These are phyloP conservation scores for Boechera stricta DNA, from an alignment of 345 rosid genomes.

Conservation along the genomic window DNA sequence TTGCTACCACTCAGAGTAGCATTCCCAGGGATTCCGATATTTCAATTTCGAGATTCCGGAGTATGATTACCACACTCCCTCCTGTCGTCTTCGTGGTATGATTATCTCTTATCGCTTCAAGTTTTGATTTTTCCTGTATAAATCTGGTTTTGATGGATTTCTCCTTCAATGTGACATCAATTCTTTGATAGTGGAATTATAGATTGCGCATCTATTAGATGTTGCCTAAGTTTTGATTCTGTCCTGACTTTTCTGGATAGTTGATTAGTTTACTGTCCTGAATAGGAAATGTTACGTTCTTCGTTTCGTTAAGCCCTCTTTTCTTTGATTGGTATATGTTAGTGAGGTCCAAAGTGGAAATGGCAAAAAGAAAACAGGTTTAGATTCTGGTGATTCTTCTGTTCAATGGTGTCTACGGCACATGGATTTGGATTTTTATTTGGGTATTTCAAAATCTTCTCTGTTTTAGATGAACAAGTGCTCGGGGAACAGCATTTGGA, in stretches of 20 bases:
- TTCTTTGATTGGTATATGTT: not conserved
- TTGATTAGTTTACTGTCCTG: not conserved
- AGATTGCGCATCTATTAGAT: not conserved
- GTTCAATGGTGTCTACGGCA: not conserved
- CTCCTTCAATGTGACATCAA: not conserved
- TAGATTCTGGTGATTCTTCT: conserved; percentile 9
- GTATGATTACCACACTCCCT: conserved; percentile 54
- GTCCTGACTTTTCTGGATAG: conserved; percentile 4
- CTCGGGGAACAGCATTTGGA: conserved; percentile 47
- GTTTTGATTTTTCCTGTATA: conserved; percentile 3
- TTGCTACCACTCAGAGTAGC: conserved; percentile 28
- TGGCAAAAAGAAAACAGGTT: not conserved
- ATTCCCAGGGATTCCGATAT: conserved; percentile 20
- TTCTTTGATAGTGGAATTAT: not conserved
- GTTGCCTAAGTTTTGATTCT: not conserved
- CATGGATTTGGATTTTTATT: not conserved
- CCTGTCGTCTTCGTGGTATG: conserved; percentile 67
- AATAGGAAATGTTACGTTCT: not conserved
- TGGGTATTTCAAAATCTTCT: conserved; percentile 2
- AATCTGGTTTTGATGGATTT: not conserved
- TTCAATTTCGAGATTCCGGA: conserved; percentile 51
- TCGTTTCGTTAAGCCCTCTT: not conserved
- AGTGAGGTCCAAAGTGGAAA: not conserved
- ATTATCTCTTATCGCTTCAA: conserved; percentile 14
- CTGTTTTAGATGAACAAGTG: conserved; percentile 53